phyloP scores from a whole-genome alignment of 345 rosid genomes.

The Psidium friedrichsthalianum region DNA sequence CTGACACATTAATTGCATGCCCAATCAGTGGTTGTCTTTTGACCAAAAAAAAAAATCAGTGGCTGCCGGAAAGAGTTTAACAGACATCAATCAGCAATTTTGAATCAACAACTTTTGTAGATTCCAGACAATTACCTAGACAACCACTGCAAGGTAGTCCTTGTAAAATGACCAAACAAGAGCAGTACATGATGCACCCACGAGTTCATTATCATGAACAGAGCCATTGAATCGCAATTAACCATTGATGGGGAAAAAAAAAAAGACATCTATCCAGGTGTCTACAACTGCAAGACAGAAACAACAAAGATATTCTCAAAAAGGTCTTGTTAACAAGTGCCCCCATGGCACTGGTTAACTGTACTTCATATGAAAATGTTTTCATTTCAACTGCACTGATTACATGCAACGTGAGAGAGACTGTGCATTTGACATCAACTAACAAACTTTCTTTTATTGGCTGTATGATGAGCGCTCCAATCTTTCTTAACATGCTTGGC shows the following conservation, averaged over 20 bases:
- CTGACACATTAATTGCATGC: slow-evolving; percentile 23
- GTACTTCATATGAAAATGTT: background rate
- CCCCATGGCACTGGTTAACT: background rate
- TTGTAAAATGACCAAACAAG: background rate
- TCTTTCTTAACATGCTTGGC: background rate
- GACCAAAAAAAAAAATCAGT: background rate
- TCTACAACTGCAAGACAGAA: background rate
- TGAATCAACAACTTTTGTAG: background rate
- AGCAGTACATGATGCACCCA: background rate
- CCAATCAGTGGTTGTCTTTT: background rate
- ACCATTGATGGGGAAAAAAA: background rate
- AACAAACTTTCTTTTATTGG: background rate
- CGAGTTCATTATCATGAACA: background rate
- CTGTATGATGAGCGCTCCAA: background rate
- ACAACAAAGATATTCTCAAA: background rate
- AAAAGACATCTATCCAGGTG: background rate
- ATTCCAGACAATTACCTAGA: background rate
- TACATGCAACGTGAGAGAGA: background rate
- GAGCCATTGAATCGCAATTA: background rate
- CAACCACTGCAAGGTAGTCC: background rate
- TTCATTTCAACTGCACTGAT: background rate
- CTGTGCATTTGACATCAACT: background rate
- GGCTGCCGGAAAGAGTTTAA: background rate
- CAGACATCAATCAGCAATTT: background rate
- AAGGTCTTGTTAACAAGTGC: background rate